phyloP scores from a whole-genome alignment of 257 asterid species.

The Mentha longifolia region DNA sequence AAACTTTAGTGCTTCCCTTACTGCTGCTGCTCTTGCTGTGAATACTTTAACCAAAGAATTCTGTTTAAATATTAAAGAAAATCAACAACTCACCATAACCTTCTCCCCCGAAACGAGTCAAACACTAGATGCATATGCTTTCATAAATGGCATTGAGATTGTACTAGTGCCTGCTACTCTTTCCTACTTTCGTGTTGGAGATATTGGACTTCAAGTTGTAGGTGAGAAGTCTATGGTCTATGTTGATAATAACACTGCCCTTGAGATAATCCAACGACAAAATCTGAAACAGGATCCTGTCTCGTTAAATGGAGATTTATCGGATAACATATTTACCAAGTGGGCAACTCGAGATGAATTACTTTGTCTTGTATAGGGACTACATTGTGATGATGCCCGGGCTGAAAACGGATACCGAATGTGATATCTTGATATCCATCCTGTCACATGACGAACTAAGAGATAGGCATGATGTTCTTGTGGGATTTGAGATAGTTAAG shows the following conservation, averaged over 20 bases:
- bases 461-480: conserved; percentile 36
- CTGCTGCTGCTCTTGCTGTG: conserved; percentile 30
- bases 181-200: conserved; percentile 27
- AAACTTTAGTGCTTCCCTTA: conserved; percentile 37
- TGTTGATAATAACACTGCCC: conserved; percentile 51
- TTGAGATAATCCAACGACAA: conserved; percentile 45
- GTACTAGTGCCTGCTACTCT: conserved; percentile 24
- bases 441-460: conserved; percentile 32
- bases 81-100: conserved; percentile 14
- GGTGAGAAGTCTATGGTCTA: conserved; percentile 37
- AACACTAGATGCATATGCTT: conserved; percentile 25
- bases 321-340: conserved; percentile 35
- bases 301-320: not conserved
- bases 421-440: conserved; percentile 42
- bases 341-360: conserved; percentile 32
- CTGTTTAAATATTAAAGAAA: conserved; percentile 34
- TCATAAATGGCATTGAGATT: conserved; percentile 24
- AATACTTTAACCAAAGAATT: conserved; percentile 33
- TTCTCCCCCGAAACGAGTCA: conserved; percentile 27
- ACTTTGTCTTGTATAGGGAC: conserved; percentile 38
- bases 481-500: conserved; percentile 61
- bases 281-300: conserved; percentile 37
- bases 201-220: conserved; percentile 18
- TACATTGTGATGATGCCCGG: conserved; percentile 52
- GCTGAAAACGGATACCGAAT: conserved; percentile 43